Evolutionary conservation across 768 basidiomycete species (phyloP).

Genomic region (Mycena metata): DNA sequence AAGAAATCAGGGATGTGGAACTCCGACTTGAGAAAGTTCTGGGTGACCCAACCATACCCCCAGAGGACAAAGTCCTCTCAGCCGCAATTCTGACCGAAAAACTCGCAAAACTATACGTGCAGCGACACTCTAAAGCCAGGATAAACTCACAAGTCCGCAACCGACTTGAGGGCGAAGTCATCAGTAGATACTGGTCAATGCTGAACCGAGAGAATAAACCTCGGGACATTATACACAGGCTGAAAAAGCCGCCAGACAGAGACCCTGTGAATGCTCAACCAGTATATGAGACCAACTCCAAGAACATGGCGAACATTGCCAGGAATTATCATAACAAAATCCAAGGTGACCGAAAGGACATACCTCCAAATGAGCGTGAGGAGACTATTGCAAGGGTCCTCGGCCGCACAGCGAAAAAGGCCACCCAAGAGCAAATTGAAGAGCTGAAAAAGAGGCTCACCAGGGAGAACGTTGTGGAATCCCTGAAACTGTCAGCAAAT

Average conservation of each 20-base stretch:
- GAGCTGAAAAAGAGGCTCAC: not conserved
- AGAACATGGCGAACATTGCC: not conserved
- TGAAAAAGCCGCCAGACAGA: not conserved
- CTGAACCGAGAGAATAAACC: too few relatives aligned
- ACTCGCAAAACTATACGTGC: not conserved
- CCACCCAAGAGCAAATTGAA: not conserved
- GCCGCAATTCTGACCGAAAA: not conserved
- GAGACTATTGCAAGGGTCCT: not conserved
- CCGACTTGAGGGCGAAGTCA: slow-evolving; percentile 1
- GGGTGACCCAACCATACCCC: not conserved
- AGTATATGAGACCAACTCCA: not conserved
- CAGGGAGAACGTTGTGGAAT: not conserved
- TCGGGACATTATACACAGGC: not conserved
- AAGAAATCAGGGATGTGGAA: slow-evolving; percentile 2
- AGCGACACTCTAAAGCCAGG: not conserved
- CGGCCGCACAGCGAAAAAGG: not conserved
- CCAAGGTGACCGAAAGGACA: too few relatives aligned
- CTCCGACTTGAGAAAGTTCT: not conserved
- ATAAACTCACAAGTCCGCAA: not conserved
- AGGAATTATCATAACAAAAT: slow-evolving; percentile 12
- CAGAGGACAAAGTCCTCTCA: not conserved
- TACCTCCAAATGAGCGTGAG: too few relatives aligned
- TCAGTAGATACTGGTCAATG: slow-evolving; percentile 4
- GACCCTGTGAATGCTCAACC: too few relatives aligned
- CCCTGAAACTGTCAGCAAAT: not conserved